phyloP scores from a whole-genome alignment of 2,329 filamentous ascomycete species.

The Trichoderma breve region DNA sequence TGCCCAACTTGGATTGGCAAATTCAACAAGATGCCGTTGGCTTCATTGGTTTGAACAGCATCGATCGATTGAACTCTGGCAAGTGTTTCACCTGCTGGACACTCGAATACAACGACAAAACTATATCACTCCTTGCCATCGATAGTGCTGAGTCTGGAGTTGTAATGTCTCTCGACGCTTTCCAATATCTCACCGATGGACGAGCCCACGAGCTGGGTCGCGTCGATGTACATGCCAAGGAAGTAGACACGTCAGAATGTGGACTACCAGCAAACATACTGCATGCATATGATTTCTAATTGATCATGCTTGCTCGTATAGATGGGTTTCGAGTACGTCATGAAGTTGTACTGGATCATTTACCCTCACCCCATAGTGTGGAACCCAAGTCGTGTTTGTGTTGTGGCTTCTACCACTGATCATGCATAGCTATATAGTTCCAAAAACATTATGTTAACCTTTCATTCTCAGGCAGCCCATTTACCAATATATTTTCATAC shows the following conservation, averaged over 20 bases:
- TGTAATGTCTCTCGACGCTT: neutral
- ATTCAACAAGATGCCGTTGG: slow-evolving; percentile 3
- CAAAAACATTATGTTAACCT: neutral
- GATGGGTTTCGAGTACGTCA: neutral
- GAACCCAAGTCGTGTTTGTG: neutral
- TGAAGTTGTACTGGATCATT: neutral
- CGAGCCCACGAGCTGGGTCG: neutral
- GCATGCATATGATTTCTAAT: neutral
- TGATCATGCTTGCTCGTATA: neutral
- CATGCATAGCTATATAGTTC: neutral
- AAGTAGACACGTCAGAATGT: slow-evolving; percentile 1
- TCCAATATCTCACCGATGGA: slow-evolving; percentile 1
- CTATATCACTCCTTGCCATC: neutral
- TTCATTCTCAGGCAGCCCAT: neutral
- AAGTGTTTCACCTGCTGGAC: neutral
- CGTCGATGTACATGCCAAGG: neutral
- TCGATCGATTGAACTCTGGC: neutral
- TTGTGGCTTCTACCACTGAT: neutral
- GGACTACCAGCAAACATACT: neutral
- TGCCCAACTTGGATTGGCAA: slow-evolving; percentile 4
- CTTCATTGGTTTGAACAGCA: neutral
- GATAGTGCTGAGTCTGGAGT: neutral
- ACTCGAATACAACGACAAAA: neutral
- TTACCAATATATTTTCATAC: neutral
- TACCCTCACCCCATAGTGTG: neutral